A percentile compares a stretch with the other conserved stretches of the same genome.
These are phyloP conservation scores for Malassezia dermatis DNA, from an alignment of 1,284 basidiomycete species.

Conservation along the genomic window DNA sequence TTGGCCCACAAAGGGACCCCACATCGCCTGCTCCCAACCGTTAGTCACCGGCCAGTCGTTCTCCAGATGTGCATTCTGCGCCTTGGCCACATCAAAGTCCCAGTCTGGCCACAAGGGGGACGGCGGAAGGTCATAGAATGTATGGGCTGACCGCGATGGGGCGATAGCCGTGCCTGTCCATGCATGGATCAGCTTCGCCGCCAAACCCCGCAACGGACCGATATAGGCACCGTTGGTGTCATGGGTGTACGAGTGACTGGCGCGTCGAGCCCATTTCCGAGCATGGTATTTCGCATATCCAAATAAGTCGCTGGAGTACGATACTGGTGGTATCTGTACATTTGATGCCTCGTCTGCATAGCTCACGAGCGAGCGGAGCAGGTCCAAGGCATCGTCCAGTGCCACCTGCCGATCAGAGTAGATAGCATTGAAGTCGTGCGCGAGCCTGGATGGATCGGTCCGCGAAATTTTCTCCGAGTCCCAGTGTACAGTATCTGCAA, in stretches of 20 bases:
- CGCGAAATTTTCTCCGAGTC: not conserved
- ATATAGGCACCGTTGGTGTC: slow-evolving; percentile 1
- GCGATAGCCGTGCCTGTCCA: not conserved
- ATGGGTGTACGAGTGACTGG: not conserved
- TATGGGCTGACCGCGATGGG: not conserved
- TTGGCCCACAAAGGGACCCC: slow-evolving; percentile 13
- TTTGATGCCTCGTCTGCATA: not conserved
- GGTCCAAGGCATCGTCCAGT: not conserved
- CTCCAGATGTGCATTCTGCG: not conserved
- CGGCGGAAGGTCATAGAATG: slow-evolving; percentile 8
- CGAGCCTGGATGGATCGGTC: not conserved
- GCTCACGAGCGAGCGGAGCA: slow-evolving; percentile 1
- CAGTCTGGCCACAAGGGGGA: slow-evolving; percentile 14
- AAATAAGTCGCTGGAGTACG: not conserved
- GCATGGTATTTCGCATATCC: not conserved
- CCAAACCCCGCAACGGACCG: not conserved
- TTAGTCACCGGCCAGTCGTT: not conserved
- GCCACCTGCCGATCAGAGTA: not conserved
- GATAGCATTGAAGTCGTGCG: not conserved
- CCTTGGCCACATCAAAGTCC: slow-evolving; percentile 14
- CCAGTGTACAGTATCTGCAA: not conserved
- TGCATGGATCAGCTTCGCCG: not conserved
- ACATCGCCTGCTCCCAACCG: slow-evolving; percentile 20
- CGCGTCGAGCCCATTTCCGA: not conserved
- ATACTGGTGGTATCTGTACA: not conserved